Percentiles rank a stretch among this genome's conserved stretches.
phyloP scores from a whole-genome alignment of 352 stramenopile species.

The Sclerospora graminicola region DNA sequence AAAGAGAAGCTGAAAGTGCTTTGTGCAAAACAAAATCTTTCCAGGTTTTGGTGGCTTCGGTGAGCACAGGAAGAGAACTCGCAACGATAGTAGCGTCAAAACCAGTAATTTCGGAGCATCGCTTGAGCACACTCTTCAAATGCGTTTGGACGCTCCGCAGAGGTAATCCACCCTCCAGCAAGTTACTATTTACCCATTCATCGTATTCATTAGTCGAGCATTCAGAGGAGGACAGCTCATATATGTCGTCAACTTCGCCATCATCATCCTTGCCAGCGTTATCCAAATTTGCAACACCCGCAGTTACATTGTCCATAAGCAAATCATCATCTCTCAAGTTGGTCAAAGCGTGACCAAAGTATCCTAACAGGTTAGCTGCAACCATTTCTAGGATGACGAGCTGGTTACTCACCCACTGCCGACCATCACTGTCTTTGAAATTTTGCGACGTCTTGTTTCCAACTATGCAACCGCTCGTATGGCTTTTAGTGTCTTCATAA shows the following conservation, averaged over 20 bases:
- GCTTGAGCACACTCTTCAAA: constrained; percentile 45
- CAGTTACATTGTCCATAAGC: constrained; percentile 29
- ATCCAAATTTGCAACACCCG: constrained; percentile 9
- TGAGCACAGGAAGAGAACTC: constrained; percentile 27
- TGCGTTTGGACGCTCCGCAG: constrained; percentile 44
- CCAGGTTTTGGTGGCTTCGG: constrained; percentile 40
- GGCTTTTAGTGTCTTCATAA: constrained; percentile 84
- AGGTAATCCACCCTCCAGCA: constrained; percentile 70
- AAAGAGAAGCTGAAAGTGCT: constrained; percentile 23
- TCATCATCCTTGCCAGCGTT: constrained; percentile 31
- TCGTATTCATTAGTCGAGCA: constrained; percentile 73
- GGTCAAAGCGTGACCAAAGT: constrained; percentile 59
- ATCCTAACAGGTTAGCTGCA: constrained; percentile 62
- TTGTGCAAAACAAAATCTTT: constrained; percentile 54
- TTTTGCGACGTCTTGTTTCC: constrained; percentile 47
- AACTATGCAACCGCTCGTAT: constrained; percentile 76
- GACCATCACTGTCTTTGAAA: constrained; percentile 5
- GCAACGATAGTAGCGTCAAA: constrained; percentile 12
- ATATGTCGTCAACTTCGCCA: constrained; percentile 20
- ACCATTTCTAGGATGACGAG: constrained; percentile 73
- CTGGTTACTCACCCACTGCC: constrained; percentile 33
- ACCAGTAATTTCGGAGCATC: constrained; percentile 36
- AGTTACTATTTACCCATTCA: constrained; percentile 61
- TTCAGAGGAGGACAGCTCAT: constrained; percentile 42
- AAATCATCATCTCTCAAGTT: constrained; percentile 48